Evolutionary conservation across 805 yeast species (phyloP).

Genomic region (Cyberlindnera amylophila): DNA sequence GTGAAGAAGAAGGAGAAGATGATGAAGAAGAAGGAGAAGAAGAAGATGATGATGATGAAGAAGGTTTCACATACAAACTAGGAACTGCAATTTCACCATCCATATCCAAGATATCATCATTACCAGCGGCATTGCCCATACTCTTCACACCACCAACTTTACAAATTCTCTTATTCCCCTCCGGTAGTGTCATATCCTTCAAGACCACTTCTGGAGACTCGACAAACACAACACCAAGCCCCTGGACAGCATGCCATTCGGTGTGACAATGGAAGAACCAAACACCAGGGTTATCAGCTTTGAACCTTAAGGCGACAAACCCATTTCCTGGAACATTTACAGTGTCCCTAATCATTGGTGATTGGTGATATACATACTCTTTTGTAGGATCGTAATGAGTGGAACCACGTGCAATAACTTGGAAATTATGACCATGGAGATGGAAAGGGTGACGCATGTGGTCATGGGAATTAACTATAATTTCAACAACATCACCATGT

Average conservation of each 20-base stretch:
- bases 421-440: constrained; percentile 72
- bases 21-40: background rate
- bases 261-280: constrained; percentile 95
- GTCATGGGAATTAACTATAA: constrained; percentile 74
- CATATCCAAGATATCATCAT: constrained; percentile 50
- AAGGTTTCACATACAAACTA: background rate
- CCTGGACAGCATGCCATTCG: constrained; percentile 82
- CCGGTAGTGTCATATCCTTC: constrained; percentile 35
- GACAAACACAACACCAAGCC: constrained; percentile 64
- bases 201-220: constrained; percentile 64
- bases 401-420: constrained; percentile 48
- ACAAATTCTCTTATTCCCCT: constrained; percentile 48
- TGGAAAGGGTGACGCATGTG: constrained; percentile 79
- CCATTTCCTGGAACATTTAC: constrained; percentile 66
- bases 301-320: constrained; percentile 61
- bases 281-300: constrained; percentile 84
- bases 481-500: constrained; percentile 61
- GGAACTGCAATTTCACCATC: constrained; percentile 36
- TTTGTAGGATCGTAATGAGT: constrained; percentile 28
- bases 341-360: constrained; percentile 68
- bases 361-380: constrained; percentile 38
- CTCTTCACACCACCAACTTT: constrained; percentile 39
- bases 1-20: background rate
- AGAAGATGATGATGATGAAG: background rate
- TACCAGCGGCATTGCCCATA: constrained; percentile 70